Conservation (phyloP, 2,329 filamentous ascomycete species). For the Beauveria rudraprayagi region DNA sequence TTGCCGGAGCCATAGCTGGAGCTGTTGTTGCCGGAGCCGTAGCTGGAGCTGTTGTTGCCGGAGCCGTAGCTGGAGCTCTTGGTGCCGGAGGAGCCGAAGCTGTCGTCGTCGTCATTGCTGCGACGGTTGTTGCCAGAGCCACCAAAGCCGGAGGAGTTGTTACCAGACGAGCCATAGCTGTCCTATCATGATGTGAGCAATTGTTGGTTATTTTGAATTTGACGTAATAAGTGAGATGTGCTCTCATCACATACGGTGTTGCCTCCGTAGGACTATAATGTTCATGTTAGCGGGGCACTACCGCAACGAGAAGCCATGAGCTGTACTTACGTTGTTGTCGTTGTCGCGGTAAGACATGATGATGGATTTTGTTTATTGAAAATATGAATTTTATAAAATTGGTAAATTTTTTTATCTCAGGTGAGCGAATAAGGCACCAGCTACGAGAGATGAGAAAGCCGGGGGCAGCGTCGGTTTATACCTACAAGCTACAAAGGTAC, state of each 20-base stretch:
- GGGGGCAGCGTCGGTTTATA: constrained; percentile 7
- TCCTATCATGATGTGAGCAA: neutral
- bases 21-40: constrained; percentile 5
- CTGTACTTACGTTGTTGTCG: constrained; percentile 25
- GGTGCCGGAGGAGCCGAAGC: too few species aligned
- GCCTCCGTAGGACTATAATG: constrained; percentile 22
- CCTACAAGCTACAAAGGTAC: constrained; percentile 10
- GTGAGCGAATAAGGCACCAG: neutral
- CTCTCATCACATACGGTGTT: constrained; percentile 18
- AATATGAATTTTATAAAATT: neutral
- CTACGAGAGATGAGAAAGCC: neutral
- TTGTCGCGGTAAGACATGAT: constrained; percentile 41
- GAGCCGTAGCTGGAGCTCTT: constrained; percentile 10
- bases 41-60: neutral
- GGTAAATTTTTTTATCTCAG: too few species aligned
- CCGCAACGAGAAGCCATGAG: neutral
- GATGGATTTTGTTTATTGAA: neutral
- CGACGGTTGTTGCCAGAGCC: constrained; percentile 8
- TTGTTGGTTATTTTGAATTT: neutral
- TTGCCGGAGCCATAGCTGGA: neutral
- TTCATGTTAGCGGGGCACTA: constrained; percentile 7
- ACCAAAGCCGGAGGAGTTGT: neutral
- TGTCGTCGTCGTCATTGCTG: constrained; percentile 11
- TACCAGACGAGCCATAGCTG: constrained; percentile 15
- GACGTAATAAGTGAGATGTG: neutral